Evolutionary conservation across 75 land plant genomes (phyloP).

Genomic region (Gnetum montanum): DNA sequence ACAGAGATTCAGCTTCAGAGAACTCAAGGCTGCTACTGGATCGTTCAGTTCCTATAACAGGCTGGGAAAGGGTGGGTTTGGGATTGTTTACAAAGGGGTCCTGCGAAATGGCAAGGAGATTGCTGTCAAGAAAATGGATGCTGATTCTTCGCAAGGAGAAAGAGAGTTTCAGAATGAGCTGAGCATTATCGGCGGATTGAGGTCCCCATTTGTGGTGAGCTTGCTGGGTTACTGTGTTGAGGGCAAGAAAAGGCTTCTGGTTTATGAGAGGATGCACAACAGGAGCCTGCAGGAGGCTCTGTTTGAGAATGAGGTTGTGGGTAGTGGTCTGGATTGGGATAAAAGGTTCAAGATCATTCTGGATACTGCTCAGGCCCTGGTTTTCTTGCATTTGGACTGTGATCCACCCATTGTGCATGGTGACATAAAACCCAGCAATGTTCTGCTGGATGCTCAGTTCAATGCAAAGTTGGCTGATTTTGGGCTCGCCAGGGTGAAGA

Average conservation of each 20-base stretch:
- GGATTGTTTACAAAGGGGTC: constrained; percentile 55
- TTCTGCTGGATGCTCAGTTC: constrained; percentile 50
- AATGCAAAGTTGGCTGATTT: constrained; percentile 71
- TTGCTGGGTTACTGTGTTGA: constrained; percentile 62
- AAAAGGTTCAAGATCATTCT: constrained; percentile 40
- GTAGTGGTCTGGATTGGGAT: constrained; percentile 37
- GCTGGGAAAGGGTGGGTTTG: constrained; percentile 73
- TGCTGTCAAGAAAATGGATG: constrained; percentile 64
- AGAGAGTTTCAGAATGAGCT: constrained; percentile 70
- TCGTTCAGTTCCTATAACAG: constrained; percentile 26
- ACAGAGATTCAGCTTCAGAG: constrained; percentile 27
- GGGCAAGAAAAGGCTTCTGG: constrained; percentile 34
- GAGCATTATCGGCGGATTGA: constrained; percentile 39
- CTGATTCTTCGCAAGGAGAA: constrained; percentile 36
- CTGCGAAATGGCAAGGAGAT: constrained; percentile 49
- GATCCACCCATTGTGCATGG: constrained; percentile 89
- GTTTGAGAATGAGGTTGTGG: constrained; percentile 16
- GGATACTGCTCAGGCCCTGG: constrained; percentile 56
- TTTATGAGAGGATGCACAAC: constrained; percentile 77
- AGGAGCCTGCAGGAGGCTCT: constrained; percentile 66
- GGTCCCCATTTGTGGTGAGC: constrained; percentile 55
- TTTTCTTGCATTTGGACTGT: constrained; percentile 57
- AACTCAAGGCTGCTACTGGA: constrained; percentile 40
- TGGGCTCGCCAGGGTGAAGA: constrained; percentile 66
- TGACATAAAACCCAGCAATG: constrained; percentile 87